Percentiles rank a stretch among this genome's conserved stretches.
Conservation (phyloP, 176 grass and related monocot genomes). For the Juncus effusus region DNA sequence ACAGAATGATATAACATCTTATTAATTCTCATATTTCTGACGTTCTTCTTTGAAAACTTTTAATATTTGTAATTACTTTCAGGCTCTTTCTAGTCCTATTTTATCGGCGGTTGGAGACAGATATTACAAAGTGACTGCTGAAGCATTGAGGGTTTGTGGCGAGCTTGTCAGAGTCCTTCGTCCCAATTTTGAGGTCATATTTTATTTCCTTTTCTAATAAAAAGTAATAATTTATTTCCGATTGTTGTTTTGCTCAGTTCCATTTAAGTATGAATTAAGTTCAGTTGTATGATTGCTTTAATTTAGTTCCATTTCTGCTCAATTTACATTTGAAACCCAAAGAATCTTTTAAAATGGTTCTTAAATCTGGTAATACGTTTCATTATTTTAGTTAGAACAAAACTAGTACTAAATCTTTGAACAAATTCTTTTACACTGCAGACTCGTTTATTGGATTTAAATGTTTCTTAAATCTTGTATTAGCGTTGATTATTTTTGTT, state of each 20-base stretch:
- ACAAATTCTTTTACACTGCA: conserved; percentile 20
- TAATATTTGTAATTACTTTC: conserved; percentile 27
- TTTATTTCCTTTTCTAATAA: conserved; percentile 8
- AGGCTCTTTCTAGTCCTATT: conserved; percentile 90
- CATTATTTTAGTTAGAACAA: too few relatives aligned
- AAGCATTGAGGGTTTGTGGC: conserved; percentile 92
- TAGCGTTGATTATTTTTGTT: too few relatives aligned
- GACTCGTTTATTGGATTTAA: conserved; percentile 53
- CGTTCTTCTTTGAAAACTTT: background rate
- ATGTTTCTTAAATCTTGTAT: too few relatives aligned
- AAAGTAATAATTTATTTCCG: too few relatives aligned
- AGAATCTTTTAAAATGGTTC: too few relatives aligned
- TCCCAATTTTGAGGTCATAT: conserved; percentile 67
- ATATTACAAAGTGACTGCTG: conserved; percentile 99
- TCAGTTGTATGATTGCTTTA: background rate
- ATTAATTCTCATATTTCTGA: background rate
- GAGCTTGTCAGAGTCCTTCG: conserved; percentile 89
- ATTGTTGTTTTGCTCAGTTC: conserved; percentile 2
- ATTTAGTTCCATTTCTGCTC: background rate
- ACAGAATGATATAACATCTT: background rate
- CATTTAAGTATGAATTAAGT: conserved; percentile 10
- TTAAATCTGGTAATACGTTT: too few relatives aligned
- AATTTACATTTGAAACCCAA: too few relatives aligned
- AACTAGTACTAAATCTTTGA: too few relatives aligned
- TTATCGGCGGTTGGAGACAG: conserved; percentile 93